Base-by-base conservation (phyloP, 371 early-diverging fungal genomes). In the Chytridium lagenaria region DNA sequence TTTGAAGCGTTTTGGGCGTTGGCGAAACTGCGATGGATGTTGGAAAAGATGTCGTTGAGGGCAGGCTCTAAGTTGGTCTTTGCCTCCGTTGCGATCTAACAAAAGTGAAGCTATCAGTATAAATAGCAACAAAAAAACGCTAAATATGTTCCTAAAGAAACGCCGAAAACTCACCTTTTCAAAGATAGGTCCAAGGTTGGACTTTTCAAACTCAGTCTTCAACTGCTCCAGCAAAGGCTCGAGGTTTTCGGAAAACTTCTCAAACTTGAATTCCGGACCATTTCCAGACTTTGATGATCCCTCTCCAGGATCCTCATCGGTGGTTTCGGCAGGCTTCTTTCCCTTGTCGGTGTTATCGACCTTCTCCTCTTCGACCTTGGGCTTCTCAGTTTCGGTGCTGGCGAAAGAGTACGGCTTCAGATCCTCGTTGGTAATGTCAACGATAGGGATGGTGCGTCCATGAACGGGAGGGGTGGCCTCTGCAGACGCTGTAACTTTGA, bases 121-220 rank as follows among this genome's bases (percentile, higher is more conserved):
- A 12, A 50, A 22, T 49, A 26, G 61, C 36, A 50, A 50, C 2
- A 30, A 36, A 34, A 68, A 68, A 36, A 68, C 7, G 55, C 19
- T 44, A 12, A 19, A 44, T 7, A 19, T 7, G 44, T 12, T 44
- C 44, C 7, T 19, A 10, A 23, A 55, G 30, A 26, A 55, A 19
- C 16, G 26, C 57, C 26, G 19, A 19, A 16, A 28, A 61, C 39
- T 34, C 12, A 76, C 72, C 72, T 77, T 72, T 67, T 77, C 73
- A 30, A 77, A 37, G 44, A 73, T 69, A 12, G 73, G 73, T 28
- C 73, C 77, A 40, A 77, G 50, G 63, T 77, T 77, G 59, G 67
- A 55, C 69, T 70, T 73, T 51, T 73, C 70, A 40, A 73, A 67
- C 55, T 77, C 77, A 3, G 63, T 69, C 22, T 73, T 51, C 38